Conservation (phyloP, 495 filamentous ascomycete species). For the Hyphodiscus hymeniophilus region DNA sequence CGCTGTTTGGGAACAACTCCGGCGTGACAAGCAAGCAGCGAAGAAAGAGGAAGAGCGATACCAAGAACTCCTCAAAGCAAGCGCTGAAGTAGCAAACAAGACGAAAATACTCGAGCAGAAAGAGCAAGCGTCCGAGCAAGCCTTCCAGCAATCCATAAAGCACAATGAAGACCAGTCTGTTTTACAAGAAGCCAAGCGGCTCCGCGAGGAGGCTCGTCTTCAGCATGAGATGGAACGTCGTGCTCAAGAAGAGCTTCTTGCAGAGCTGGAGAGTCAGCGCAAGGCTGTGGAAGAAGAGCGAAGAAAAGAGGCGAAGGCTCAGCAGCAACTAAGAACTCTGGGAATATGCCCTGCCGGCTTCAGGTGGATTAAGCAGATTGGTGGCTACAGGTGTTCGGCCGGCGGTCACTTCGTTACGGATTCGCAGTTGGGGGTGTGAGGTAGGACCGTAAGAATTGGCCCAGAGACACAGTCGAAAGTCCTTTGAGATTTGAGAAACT, state of each 20-base stretch:
- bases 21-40: constrained; percentile 35
- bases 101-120: constrained; percentile 20
- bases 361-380: constrained; percentile 43
- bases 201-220: no score
- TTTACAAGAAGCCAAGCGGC: no score
- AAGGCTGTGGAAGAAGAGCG: constrained; percentile 15
- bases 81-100: no score
- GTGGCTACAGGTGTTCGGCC: constrained; percentile 46
- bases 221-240: no score
- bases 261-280: constrained; percentile 1
- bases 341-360: constrained; percentile 43
- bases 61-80: constrained; percentile 21
- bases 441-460: no score
- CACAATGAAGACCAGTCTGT: constrained; percentile 15
- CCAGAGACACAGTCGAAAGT: no score
- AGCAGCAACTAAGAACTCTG: constrained; percentile 38
- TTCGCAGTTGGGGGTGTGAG: constrained; percentile 18
- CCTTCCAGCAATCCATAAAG: constrained; percentile 9
- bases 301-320: constrained; percentile 31
- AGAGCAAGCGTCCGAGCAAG: background rate
- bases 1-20: constrained; percentile 51
- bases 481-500: no score
- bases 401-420: constrained; percentile 41
- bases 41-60: constrained; percentile 19
- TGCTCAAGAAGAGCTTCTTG: no score